phyloP scores from a whole-genome alignment of 2,329 filamentous ascomycete species.

The Exophiala sideris region DNA sequence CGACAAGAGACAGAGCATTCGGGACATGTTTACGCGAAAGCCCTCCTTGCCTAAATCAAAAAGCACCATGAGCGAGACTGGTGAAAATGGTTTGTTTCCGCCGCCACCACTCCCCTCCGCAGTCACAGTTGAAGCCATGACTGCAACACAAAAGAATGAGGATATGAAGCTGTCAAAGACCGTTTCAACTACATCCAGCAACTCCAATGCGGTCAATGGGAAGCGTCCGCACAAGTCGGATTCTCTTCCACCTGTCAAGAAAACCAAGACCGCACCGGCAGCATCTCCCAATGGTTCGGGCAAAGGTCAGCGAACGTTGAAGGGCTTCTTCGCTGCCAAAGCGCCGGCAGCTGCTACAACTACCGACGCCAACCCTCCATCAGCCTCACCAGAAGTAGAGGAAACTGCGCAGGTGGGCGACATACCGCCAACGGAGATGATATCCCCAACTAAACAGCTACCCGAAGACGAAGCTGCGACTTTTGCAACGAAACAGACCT shows the following conservation, averaged over 20 bases:
- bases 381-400: not conserved
- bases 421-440: not conserved
- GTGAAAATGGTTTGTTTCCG: not conserved
- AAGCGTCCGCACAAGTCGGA: slow-evolving; percentile 40
- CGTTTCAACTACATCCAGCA: slow-evolving; percentile 1
- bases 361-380: slow-evolving; percentile 1
- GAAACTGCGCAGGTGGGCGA: not conserved
- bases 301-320: slow-evolving; percentile 62
- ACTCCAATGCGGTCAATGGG: slow-evolving; percentile 26
- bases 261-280: slow-evolving; percentile 44
- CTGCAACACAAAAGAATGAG: not conserved
- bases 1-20: slow-evolving; percentile 76
- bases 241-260: slow-evolving; percentile 44
- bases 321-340: slow-evolving; percentile 75
- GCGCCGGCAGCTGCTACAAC: slow-evolving; percentile 20
- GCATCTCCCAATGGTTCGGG: slow-evolving; percentile 29
- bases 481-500: slow-evolving; percentile 70
- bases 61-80: slow-evolving; percentile 3
- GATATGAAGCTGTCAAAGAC: slow-evolving; percentile 1
- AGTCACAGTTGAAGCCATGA: not conserved
- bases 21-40: slow-evolving; percentile 81
- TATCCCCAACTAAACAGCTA: slow-evolving; percentile 8
- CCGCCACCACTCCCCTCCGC: not conserved
- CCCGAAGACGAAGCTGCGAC: slow-evolving; percentile 54
- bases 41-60: slow-evolving; percentile 31